A percentile compares a stretch with the other conserved stretches of the same genome.
phyloP scores from a whole-genome alignment of 2,329 filamentous ascomycete genomes.

The Coniochaeta hoffmannii region DNA sequence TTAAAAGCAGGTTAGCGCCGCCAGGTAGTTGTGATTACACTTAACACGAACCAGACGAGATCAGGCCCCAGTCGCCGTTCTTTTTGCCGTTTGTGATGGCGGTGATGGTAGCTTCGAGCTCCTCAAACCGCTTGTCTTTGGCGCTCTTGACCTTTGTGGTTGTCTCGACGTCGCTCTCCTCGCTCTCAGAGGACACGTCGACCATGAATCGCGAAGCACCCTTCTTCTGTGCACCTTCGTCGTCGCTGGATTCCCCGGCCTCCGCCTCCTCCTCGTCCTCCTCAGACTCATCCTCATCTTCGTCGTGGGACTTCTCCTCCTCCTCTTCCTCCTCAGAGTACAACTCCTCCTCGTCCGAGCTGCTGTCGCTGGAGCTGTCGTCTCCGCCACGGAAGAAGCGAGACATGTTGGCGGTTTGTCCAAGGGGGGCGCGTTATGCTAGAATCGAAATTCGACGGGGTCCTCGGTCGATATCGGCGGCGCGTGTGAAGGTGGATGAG shows the following conservation, averaged over 20 bases:
- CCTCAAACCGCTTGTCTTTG: slow-evolving; percentile 94
- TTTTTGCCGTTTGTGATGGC: slow-evolving; percentile 94
- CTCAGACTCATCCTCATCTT: slow-evolving; percentile 44
- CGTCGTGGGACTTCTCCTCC: slow-evolving; percentile 44
- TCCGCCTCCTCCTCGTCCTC: slow-evolving; percentile 41
- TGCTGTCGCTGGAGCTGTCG: slow-evolving; percentile 93
- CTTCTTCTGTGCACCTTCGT: slow-evolving; percentile 53
- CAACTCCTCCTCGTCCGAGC: slow-evolving; percentile 94
- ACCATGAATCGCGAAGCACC: slow-evolving; percentile 83
- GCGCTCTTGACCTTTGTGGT: slow-evolving; percentile 89
- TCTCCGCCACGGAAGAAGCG: slow-evolving; percentile 90
- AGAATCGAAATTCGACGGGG: neutral
- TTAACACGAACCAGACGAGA: slow-evolving; percentile 62
- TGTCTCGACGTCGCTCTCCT: slow-evolving; percentile 78
- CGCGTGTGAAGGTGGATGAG: neutral
- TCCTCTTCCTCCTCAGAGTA: slow-evolving; percentile 69
- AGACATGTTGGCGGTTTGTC: slow-evolving; percentile 59
- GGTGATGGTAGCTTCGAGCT: slow-evolving; percentile 83
- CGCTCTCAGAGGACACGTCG: slow-evolving; percentile 62
- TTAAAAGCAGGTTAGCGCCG: slow-evolving; percentile 1
- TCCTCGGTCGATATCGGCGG: neutral
- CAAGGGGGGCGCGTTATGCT: neutral
- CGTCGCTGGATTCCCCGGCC: slow-evolving; percentile 52
- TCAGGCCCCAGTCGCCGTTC: slow-evolving; percentile 95
- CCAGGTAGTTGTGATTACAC: neutral